Percentiles rank a stretch among this genome's conserved stretches.
phyloP scores from a whole-genome alignment of 2,329 filamentous ascomycete species.

The Cadophora malorum region DNA sequence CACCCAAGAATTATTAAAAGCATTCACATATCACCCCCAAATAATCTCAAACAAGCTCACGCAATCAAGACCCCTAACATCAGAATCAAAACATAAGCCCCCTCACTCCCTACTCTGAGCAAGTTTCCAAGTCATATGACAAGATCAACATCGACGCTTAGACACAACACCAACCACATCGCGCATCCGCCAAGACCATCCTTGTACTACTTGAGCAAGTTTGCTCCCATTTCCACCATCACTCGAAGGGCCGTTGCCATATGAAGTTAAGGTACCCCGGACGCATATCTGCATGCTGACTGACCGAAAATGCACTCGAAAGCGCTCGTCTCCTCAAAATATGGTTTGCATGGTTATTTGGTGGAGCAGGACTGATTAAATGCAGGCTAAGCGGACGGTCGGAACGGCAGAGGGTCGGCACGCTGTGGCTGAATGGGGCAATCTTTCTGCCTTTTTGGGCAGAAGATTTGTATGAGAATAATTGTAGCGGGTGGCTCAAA shows the following conservation, averaged over 20 bases:
- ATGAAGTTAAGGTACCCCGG: neutral
- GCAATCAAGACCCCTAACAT: neutral
- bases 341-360: neutral
- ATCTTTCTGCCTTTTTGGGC: neutral
- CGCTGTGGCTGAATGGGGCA: neutral
- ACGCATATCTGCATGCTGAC: neutral
- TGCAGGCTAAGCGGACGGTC: neutral
- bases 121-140: neutral
- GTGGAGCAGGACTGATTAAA: neutral
- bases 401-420: neutral
- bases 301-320: slow-evolving; percentile 8
- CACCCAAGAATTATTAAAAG: neutral
- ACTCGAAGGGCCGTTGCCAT: neutral
- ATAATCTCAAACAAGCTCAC: neutral
- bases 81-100: neutral
- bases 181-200: slow-evolving; percentile 1
- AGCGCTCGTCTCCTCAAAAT: neutral
- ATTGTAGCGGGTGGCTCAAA: neutral
- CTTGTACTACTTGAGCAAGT: slow-evolving; percentile 16
- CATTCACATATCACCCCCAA: neutral
- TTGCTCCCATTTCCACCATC: neutral
- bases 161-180: neutral
- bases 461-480: neutral
- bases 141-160: neutral
- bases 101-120: neutral